Conservation (phyloP, 1,284 basidiomycete species). For the Pisolithus thermaeus region DNA sequence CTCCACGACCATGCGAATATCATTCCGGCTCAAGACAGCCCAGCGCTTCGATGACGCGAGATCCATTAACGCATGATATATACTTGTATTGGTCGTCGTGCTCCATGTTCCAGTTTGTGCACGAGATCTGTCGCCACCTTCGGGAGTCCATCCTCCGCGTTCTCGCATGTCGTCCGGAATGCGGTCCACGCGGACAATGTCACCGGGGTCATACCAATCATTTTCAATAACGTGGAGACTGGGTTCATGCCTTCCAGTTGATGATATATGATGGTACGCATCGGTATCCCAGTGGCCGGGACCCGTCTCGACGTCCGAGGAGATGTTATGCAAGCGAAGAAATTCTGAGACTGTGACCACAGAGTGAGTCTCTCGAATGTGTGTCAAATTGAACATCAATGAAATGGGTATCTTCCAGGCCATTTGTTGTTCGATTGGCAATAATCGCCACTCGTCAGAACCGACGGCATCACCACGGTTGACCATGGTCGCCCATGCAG, state of each 20-base stretch:
- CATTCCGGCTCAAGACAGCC: conserved; percentile 16
- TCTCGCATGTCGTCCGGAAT: conserved; percentile 18
- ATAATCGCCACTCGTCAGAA: conserved; percentile 34
- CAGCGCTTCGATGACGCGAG: conserved; percentile 2
- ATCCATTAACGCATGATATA: conserved; percentile 9
- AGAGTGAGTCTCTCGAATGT: conserved; percentile 32
- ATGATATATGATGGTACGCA: conserved; percentile 18
- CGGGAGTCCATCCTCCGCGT: conserved; percentile 14
- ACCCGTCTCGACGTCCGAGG: conserved; percentile 28
- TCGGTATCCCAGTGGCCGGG: conserved; percentile 34
- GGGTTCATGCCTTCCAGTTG: conserved; percentile 11
- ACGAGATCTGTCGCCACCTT: conserved; percentile 7
- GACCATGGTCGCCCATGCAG: conserved; percentile 34
- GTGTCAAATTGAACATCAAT: conserved; percentile 43
- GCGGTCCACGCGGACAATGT: conserved; percentile 28
- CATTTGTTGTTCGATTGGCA: conserved; percentile 38
- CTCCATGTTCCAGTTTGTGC: conserved; percentile 12
- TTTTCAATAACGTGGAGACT: conserved; percentile 31
- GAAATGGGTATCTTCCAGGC: conserved; percentile 35
- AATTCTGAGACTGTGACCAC: conserved; percentile 39
- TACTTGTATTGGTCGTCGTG: conserved; percentile 9
- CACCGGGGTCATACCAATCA: conserved; percentile 28
- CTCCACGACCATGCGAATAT: conserved; percentile 13
- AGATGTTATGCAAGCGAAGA: conserved; percentile 34
- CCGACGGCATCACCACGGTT: conserved; percentile 34